Conservation (phyloP, 1,139 yeast genomes). For the Meyerozyma sp. region DNA sequence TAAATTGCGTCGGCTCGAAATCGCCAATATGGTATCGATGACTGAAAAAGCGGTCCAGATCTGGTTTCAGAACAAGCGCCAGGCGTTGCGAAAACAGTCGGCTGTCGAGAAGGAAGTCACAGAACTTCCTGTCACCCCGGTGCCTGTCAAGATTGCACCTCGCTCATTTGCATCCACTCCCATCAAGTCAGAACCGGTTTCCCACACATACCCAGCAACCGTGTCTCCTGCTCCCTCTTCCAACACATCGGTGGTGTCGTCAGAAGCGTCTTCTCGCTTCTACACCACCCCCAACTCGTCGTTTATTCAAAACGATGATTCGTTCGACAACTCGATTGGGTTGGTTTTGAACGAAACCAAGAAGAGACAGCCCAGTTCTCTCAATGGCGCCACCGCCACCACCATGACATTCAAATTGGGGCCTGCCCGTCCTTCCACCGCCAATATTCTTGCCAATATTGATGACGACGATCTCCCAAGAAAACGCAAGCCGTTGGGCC, state of each 20-base stretch:
- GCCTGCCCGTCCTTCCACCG: conserved; percentile 15
- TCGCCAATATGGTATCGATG: conserved; percentile 80
- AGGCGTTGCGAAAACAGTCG: conserved; percentile 59
- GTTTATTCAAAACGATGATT: conserved; percentile 11
- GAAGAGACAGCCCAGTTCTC: conserved; percentile 33
- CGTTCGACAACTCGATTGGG: conserved; percentile 16
- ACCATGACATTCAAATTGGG: conserved; percentile 41
- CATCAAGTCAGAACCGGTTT: conserved; percentile 15
- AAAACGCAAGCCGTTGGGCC: conserved; percentile 27
- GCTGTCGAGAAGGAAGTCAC: conserved; percentile 38
- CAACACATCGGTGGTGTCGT: conserved; percentile 4
- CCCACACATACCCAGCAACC: conserved; percentile 2
- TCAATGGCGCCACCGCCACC: conserved; percentile 26
- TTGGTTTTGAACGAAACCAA: conserved; percentile 31
- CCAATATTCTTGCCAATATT: conserved; percentile 7
- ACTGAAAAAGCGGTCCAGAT: conserved; percentile 96
- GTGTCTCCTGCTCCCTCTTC: conserved; percentile 7
- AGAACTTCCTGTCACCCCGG: conserved; percentile 39
- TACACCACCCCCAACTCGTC: conserved; percentile 16
- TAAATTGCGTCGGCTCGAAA: conserved; percentile 64
- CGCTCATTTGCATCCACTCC: conserved; percentile 20
- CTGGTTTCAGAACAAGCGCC: conserved; percentile 97
- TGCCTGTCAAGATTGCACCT: conserved; percentile 1
- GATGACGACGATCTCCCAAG: conserved; percentile 10
- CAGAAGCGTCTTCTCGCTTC: conserved; percentile 10